Conservation (phyloP, 768 basidiomycete genomes). For the Mycena belliarum region DNA sequence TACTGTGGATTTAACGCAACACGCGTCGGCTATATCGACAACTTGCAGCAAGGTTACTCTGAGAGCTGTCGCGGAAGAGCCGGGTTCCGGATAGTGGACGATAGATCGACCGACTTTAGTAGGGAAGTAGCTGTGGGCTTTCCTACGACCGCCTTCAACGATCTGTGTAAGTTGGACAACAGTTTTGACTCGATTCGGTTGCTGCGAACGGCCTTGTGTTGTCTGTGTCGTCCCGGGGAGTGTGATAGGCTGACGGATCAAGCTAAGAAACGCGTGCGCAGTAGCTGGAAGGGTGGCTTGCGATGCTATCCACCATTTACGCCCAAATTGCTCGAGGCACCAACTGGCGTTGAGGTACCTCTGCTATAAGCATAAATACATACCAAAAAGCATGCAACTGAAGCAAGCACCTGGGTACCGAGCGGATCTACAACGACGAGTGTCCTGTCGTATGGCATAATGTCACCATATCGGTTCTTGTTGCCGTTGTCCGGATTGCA, state of each 20-base stretch:
- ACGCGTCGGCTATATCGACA: slow-evolving; percentile 51
- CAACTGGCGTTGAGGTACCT: slow-evolving; percentile 85
- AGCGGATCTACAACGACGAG: slow-evolving; percentile 47
- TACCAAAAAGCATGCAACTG: neutral
- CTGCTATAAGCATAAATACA: slow-evolving; percentile 13
- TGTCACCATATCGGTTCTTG: slow-evolving; percentile 71
- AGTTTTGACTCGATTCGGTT: slow-evolving; percentile 58
- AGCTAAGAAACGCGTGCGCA: slow-evolving; percentile 73
- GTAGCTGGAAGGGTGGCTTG: slow-evolving; percentile 78
- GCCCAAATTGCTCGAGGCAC: slow-evolving; percentile 74
- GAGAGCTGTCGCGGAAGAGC: slow-evolving; percentile 42
- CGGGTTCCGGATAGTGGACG: slow-evolving; percentile 47
- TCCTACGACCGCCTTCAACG: slow-evolving; percentile 67
- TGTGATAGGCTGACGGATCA: slow-evolving; percentile 53
- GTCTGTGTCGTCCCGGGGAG: slow-evolving; percentile 27
- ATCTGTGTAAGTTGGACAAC: slow-evolving; percentile 81
- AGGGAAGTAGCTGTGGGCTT: slow-evolving; percentile 82
- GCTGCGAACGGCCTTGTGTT: slow-evolving; percentile 9
- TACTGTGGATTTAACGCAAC: slow-evolving; percentile 62
- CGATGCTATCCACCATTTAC: slow-evolving; percentile 82
- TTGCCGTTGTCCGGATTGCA: slow-evolving; percentile 41
- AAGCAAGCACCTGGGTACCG: slow-evolving; percentile 1
- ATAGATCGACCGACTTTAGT: slow-evolving; percentile 51
- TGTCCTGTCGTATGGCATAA: slow-evolving; percentile 82
- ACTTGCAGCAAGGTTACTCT: slow-evolving; percentile 58